Evolutionary conservation across 1,139 yeast species (phyloP), one percentile per base, ranked within the genome.

Genomic region (Pichia norvegensis): DNA sequence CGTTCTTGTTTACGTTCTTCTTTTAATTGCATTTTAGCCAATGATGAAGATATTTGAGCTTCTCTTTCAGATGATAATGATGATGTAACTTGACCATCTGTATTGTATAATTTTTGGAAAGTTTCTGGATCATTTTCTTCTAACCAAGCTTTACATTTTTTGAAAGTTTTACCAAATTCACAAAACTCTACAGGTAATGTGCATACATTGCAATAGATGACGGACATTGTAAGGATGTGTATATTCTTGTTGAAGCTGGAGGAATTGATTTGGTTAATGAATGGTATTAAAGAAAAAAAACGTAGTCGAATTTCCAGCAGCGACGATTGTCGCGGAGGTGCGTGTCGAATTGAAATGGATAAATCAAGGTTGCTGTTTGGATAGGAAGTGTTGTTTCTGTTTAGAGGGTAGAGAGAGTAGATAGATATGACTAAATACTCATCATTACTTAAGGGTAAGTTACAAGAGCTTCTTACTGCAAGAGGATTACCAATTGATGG

Each of bases 101-200:
- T 74, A 19, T 72, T 81, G 65, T 90, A 87, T 44, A 86, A 67
- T 54, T 73, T 64, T 41, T 74, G 69, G 60, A 65, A 88, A 40
- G 83, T 61, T 14, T 75, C 83, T 3, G 71, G 65, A 55, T 87
- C 73, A 45, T 72, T 70, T 38, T 74, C 77, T 49, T 75, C 69
- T 39, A 90, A 73, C 95, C 97, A 88, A 36, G 76, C 80, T 58
- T 83, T 85, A 68, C 98, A 90, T 61, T 87, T 78, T 60, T 81
- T 82, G 64, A 84, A 73, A 36, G 81, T 73, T 42, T 85, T 85
- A 14, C 95, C 95, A 62, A 88, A 90, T 63, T 90, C 97, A 68
- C 98, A 90, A 67, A 81, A 90, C 66, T 88, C 97, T 2, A 92
- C 92, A 16, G 97, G 97, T 60, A 78, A 81, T 1, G 88, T 67